Conservation (phyloP, 306 rosid genomes). For the Quercus suber region DNA sequence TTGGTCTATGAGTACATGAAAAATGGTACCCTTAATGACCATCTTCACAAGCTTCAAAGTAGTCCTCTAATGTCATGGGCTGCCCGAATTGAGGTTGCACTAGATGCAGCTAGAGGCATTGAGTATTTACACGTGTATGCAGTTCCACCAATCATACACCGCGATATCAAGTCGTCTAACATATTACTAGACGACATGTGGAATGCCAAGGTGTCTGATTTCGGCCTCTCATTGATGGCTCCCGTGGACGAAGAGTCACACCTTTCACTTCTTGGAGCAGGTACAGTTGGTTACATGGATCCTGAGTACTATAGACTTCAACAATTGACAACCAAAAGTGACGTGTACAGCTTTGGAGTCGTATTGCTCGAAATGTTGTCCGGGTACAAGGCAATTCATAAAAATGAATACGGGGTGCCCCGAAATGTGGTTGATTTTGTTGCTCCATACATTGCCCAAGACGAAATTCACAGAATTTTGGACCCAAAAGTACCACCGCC, state of each 20-base stretch:
- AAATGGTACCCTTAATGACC: conserved; percentile 72
- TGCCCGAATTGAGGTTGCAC: conserved; percentile 46
- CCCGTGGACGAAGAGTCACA: conserved; percentile 51
- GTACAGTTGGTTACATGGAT: conserved; percentile 85
- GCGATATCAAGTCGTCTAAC: conserved; percentile 73
- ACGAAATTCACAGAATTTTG: conserved; percentile 74
- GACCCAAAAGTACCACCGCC: conserved; percentile 70
- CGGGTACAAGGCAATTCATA: conserved; percentile 68
- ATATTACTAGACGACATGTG: conserved; percentile 53
- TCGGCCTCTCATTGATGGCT: conserved; percentile 71
- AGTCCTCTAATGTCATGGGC: conserved; percentile 53
- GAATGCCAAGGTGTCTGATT: conserved; percentile 67
- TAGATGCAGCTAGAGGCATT: conserved; percentile 77
- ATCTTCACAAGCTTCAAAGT: conserved; percentile 51
- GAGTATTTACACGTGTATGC: conserved; percentile 64
- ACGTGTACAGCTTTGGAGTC: conserved; percentile 86
- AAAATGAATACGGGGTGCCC: conserved; percentile 60
- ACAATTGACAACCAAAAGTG: conserved; percentile 67
- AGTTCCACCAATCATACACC: conserved; percentile 67
- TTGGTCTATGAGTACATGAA: conserved; percentile 72
- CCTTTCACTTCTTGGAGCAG: conserved; percentile 58
- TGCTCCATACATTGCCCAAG: conserved; percentile 59
- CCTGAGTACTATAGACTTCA: conserved; percentile 88
- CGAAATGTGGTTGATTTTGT: conserved; percentile 81
- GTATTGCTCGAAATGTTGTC: conserved; percentile 64